Percentiles rank a stretch among this genome's conserved stretches.
phyloP scores from a whole-genome alignment of 1,139 yeast species.

The Saccharomyces pastorianus region DNA sequence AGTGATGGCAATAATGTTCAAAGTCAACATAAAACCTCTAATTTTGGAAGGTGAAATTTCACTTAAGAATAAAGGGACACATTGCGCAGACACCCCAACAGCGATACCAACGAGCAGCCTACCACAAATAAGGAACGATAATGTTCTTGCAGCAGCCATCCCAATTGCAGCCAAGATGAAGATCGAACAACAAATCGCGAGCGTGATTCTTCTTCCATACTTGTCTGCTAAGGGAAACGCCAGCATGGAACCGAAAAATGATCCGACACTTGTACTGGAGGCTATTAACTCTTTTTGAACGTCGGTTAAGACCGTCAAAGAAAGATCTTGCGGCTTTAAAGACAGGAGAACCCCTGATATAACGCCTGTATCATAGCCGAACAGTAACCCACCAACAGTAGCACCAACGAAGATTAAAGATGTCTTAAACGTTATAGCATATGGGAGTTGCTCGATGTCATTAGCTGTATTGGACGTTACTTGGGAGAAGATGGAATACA shows the following conservation, averaged over 20 bases:
- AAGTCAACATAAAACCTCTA: slow-evolving; percentile 35
- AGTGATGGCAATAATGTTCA: slow-evolving; percentile 39
- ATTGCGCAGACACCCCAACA: slow-evolving; percentile 38
- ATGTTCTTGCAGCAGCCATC: slow-evolving; percentile 32
- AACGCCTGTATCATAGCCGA: slow-evolving; percentile 40
- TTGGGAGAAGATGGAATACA: slow-evolving; percentile 26
- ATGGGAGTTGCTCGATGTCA: slow-evolving; percentile 26
- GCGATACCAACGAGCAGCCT: slow-evolving; percentile 38
- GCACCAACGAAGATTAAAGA: slow-evolving; percentile 20
- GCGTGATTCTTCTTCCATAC: slow-evolving; percentile 35
- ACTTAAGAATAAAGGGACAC: slow-evolving; percentile 38
- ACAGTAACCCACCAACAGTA: slow-evolving; percentile 36
- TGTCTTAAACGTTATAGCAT: slow-evolving; percentile 17
- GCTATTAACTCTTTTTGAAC: slow-evolving; percentile 37
- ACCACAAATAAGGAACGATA: slow-evolving; percentile 31
- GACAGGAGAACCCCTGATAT: slow-evolving; percentile 37
- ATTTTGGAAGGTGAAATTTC: slow-evolving; percentile 37
- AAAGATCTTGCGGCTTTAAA: slow-evolving; percentile 31
- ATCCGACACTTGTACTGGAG: slow-evolving; percentile 38
- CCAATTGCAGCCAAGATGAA: slow-evolving; percentile 35
- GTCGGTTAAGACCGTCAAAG: slow-evolving; percentile 23
- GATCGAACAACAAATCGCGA: slow-evolving; percentile 33
- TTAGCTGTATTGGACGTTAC: slow-evolving; percentile 22
- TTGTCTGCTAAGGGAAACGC: slow-evolving; percentile 34
- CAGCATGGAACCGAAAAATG: slow-evolving; percentile 36